phyloP scores from a whole-genome alignment of 139 green algal genomes.

The Yamagishiella unicocca region DNA sequence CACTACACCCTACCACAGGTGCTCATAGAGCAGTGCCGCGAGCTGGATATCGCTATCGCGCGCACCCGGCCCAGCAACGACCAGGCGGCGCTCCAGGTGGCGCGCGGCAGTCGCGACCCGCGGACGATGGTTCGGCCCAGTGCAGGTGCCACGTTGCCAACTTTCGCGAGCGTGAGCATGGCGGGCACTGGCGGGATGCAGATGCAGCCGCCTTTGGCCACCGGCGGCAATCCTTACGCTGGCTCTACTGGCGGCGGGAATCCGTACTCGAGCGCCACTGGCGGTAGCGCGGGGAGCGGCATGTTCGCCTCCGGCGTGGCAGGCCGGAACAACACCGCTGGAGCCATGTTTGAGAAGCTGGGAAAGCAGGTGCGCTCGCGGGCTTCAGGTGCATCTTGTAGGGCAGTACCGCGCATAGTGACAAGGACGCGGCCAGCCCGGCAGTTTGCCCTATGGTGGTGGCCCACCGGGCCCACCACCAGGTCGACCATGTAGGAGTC shows the following conservation, averaged over 20 bases:
- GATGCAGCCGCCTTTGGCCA: background rate
- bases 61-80: slow-evolving; percentile 13
- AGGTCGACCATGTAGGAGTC: too few relatives aligned
- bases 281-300: background rate
- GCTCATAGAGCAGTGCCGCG: slow-evolving; percentile 74
- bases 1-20: too few relatives aligned
- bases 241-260: slow-evolving; percentile 5
- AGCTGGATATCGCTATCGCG: slow-evolving; percentile 77
- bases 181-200: slow-evolving; percentile 1
- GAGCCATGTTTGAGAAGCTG: slow-evolving; percentile 40
- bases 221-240: background rate
- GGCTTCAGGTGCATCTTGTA: too few relatives aligned
- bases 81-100: slow-evolving; percentile 30
- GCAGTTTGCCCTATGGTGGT: too few relatives aligned
- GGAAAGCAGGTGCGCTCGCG: slow-evolving; percentile 53
- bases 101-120: slow-evolving; percentile 28
- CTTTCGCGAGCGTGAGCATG: slow-evolving; percentile 19
- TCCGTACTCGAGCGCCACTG: background rate
- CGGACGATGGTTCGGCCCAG: slow-evolving; percentile 21
- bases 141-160: slow-evolving; percentile 44
- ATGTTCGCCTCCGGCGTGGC: background rate
- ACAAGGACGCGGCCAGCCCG: too few relatives aligned
- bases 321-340: background rate
- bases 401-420: too few relatives aligned
- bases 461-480: too few relatives aligned